A percentile compares a stretch with the other conserved stretches of the same genome.
Conservation (phyloP, 2,329 filamentous ascomycete genomes). For the Apiospora phragmitis region DNA sequence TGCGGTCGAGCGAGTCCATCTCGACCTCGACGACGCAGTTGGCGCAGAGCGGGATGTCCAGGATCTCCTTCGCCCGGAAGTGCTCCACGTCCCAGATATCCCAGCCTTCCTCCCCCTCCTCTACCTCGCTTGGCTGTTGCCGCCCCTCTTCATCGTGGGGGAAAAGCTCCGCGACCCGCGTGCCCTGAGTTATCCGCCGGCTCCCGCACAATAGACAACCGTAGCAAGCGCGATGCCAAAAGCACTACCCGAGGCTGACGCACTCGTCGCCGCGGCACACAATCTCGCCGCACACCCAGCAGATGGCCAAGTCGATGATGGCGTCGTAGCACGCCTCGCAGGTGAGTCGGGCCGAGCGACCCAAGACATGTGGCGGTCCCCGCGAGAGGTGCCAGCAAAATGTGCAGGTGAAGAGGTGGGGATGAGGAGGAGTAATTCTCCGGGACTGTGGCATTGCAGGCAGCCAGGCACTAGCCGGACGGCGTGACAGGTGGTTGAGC, state of each 20-base stretch:
- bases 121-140: no score
- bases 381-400: slow-evolving; percentile 51
- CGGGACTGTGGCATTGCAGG: neutral
- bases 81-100: slow-evolving; percentile 12
- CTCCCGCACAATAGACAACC: slow-evolving; percentile 55
- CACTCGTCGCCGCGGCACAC: slow-evolving; percentile 54
- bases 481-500: neutral
- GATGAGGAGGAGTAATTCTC: neutral
- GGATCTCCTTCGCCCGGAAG: slow-evolving; percentile 40
- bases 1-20: slow-evolving; percentile 31
- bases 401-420: slow-evolving; percentile 51
- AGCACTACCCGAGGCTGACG: slow-evolving; percentile 61
- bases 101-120: slow-evolving; percentile 1
- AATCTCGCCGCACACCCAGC: slow-evolving; percentile 58
- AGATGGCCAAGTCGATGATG: slow-evolving; percentile 55
- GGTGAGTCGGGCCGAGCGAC: slow-evolving; percentile 47
- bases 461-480: neutral
- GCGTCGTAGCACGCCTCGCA: slow-evolving; percentile 48
- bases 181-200: slow-evolving; percentile 36
- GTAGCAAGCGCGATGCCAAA: slow-evolving; percentile 59
- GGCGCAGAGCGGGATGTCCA: slow-evolving; percentile 49
- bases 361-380: slow-evolving; percentile 41
- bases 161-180: slow-evolving; percentile 37
- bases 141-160: slow-evolving; percentile 16
- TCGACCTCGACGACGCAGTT: slow-evolving; percentile 45